Evolutionary conservation across 495 filamentous ascomycete genomes (phyloP).

Genomic region (Penicillium turbatum): DNA sequence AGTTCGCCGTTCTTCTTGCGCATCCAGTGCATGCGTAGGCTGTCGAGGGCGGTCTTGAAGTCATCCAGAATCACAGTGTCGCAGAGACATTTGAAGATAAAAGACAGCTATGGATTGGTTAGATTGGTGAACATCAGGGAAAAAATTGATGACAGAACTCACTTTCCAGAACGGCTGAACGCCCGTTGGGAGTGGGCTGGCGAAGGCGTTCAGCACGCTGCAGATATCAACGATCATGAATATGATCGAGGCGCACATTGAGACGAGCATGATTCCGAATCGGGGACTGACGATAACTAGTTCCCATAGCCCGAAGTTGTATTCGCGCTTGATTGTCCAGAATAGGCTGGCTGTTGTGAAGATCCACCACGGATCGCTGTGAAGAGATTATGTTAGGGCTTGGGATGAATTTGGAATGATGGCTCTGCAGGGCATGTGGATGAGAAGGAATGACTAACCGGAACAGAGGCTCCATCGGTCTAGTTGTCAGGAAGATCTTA

Average conservation of each 20-base stretch:
- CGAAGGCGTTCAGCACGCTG: constrained; percentile 31
- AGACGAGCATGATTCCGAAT: constrained; percentile 51
- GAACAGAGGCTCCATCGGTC: constrained; percentile 52
- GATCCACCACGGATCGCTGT: constrained; percentile 60
- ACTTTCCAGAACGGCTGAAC: constrained; percentile 45
- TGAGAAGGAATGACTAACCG: constrained; percentile 23
- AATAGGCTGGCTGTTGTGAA: constrained; percentile 49
- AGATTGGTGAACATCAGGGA: no score
- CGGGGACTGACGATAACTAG: constrained; percentile 49
- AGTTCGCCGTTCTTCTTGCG: constrained; percentile 12
- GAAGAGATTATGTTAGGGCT: not conserved
- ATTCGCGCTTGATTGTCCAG: constrained; percentile 51
- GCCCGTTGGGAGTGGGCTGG: constrained; percentile 27
- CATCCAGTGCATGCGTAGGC: constrained; percentile 26
- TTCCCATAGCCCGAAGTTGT: constrained; percentile 46
- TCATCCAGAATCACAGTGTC: constrained; percentile 58
- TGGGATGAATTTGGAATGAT: not conserved
- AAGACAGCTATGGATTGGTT: constrained; percentile 34
- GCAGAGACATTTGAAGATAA: constrained; percentile 58
- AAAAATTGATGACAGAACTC: no score
- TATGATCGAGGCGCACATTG: constrained; percentile 51
- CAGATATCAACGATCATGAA: constrained; percentile 51
- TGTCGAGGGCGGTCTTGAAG: constrained; percentile 56
- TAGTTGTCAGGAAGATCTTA: constrained; percentile 43
- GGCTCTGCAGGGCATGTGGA: no score